Evolutionary conservation across 2,329 filamentous ascomycete genomes (phyloP).

Genomic region (Anisogramma anomala): DNA sequence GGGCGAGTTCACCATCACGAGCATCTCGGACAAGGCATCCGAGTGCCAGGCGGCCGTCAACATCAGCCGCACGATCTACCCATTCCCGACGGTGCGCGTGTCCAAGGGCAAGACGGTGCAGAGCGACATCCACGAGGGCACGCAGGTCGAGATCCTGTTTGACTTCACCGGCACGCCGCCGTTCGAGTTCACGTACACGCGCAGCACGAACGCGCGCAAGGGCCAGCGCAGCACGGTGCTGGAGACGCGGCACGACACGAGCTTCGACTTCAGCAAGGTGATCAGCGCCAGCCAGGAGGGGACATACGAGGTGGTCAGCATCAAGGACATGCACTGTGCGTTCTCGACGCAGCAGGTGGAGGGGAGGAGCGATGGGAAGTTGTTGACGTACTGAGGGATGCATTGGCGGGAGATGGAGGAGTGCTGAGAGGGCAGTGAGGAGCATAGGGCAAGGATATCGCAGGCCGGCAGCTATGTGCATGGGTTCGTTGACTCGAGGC

Average conservation of each 20-base stretch:
- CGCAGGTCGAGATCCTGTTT: conserved; percentile 84
- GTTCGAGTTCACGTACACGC: conserved; percentile 95
- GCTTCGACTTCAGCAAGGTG: conserved; percentile 68
- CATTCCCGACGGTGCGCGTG: conserved; percentile 82
- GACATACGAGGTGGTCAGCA: conserved; percentile 92
- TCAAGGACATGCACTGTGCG: conserved; percentile 86
- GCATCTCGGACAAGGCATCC: conserved; percentile 75
- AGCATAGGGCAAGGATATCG: conserved; percentile 3
- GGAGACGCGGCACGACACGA: conserved; percentile 82
- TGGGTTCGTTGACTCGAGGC: background rate
- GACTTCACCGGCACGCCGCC: conserved; percentile 93
- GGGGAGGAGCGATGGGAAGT: conserved; percentile 33
- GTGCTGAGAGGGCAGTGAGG: background rate
- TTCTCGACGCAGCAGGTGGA: conserved; percentile 62
- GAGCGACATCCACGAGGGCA: conserved; percentile 93
- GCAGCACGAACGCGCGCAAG: conserved; percentile 76
- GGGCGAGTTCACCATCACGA: conserved; percentile 78
- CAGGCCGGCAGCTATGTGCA: conserved; percentile 11
- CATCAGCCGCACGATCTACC: conserved; percentile 75
- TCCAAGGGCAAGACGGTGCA: conserved; percentile 70
- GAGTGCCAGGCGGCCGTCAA: conserved; percentile 73
- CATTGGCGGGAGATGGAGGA: background rate
- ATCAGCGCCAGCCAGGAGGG: conserved; percentile 85
- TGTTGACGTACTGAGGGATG: conserved; percentile 20
- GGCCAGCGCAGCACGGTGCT: conserved; percentile 69